phyloP scores from a whole-genome alignment of 2,329 filamentous ascomycete species.

The Whalleya microplaca region DNA sequence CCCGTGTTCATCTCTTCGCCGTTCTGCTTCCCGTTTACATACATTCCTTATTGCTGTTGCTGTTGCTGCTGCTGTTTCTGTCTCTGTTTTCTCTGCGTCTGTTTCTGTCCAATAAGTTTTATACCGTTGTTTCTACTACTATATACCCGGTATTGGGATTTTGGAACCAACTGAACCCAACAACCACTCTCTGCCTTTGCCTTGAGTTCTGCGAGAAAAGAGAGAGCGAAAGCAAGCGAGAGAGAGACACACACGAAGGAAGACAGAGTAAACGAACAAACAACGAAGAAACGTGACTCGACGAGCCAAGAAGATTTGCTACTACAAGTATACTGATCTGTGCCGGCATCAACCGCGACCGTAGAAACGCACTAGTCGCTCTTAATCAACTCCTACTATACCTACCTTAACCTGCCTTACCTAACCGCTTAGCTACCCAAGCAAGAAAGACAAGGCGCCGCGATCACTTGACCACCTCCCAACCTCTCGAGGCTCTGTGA shows the following conservation, averaged over 20 bases:
- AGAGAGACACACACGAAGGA: background rate
- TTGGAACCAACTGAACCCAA: background rate
- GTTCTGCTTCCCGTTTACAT: background rate
- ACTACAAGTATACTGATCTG: background rate
- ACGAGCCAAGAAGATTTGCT: background rate
- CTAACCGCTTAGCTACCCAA: background rate
- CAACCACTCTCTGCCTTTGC: background rate
- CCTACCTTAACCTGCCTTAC: too few relatives aligned
- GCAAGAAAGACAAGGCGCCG: background rate
- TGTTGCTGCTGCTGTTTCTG: too few relatives aligned
- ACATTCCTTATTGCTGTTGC: background rate
- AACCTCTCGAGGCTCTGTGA: conserved; percentile 11
- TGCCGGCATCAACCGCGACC: background rate
- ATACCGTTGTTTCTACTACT: background rate
- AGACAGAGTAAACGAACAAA: background rate
- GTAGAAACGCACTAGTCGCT: background rate
- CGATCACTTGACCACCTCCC: background rate
- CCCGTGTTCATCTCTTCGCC: background rate
- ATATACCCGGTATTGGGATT: background rate
- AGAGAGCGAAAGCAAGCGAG: too few relatives aligned
- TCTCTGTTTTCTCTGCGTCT: background rate
- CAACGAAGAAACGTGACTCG: background rate
- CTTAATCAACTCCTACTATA: background rate
- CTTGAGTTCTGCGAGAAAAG: background rate
- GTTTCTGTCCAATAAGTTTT: background rate